A percentile compares a stretch with the other conserved stretches of the same genome.
Evolutionary conservation across 371 early-diverging fungal genomes (phyloP).

Genomic region (Zopfochytrium polystomum): DNA sequence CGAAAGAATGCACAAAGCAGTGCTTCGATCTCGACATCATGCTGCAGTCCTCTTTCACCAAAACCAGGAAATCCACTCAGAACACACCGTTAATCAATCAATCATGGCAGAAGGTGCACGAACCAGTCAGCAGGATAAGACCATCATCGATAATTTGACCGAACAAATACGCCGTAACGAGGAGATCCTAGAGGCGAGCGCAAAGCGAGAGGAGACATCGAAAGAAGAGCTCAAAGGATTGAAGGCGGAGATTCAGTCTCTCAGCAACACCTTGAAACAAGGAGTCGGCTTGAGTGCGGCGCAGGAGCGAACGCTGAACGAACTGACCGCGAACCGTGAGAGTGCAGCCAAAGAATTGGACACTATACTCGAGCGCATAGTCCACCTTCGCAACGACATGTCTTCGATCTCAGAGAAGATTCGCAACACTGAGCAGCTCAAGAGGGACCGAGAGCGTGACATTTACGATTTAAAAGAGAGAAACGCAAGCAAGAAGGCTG

Average conservation of each 20-base stretch:
- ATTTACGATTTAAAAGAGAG: constrained; percentile 51
- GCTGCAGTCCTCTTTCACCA: constrained; percentile 31
- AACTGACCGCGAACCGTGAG: constrained; percentile 48
- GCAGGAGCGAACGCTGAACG: constrained; percentile 52
- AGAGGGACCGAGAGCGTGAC: constrained; percentile 48
- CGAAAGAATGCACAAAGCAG: constrained; percentile 47
- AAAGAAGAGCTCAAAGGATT: constrained; percentile 48
- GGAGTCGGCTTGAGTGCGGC: constrained; percentile 49
- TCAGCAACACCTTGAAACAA: constrained; percentile 46
- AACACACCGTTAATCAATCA: constrained; percentile 33
- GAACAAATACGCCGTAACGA: constrained; percentile 43
- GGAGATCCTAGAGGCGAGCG: constrained; percentile 36
- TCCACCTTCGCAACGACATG: constrained; percentile 40
- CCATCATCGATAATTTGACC: constrained; percentile 33
- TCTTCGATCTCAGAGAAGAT: constrained; percentile 44
- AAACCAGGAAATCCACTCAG: constrained; percentile 30
- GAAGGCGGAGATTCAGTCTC: constrained; percentile 38
- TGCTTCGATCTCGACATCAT: constrained; percentile 36
- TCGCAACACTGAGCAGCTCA: constrained; percentile 37
- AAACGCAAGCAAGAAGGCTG: constrained; percentile 47
- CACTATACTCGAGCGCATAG: constrained; percentile 47
- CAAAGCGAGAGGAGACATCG: constrained; percentile 42
- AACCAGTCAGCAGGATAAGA: constrained; percentile 35
- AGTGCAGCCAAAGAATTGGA: constrained; percentile 45
- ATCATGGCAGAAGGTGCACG: constrained; percentile 33